Evolutionary conservation across 2,329 filamentous ascomycete genomes (phyloP).

Genomic region (Talaromyces atroroseus): DNA sequence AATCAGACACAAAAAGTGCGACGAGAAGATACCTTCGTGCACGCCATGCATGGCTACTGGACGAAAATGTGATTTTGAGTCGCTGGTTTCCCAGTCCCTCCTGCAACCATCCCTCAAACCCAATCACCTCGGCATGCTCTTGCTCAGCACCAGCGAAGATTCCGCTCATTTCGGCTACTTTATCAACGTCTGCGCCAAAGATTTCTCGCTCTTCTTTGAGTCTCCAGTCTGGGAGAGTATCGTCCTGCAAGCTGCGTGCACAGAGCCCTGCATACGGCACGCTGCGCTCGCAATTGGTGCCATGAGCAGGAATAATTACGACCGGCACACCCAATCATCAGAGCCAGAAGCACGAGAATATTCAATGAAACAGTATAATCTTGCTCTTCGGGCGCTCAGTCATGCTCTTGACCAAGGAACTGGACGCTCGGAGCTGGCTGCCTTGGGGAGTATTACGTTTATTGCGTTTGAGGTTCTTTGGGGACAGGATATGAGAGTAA

Average conservation of each 20-base stretch:
- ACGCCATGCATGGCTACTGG: conserved; percentile 4
- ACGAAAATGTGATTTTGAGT: conserved; percentile 5
- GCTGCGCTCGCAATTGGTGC: conserved; percentile 3
- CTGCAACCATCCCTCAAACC: not conserved
- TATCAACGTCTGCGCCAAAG: not conserved
- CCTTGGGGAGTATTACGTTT: conserved; percentile 6
- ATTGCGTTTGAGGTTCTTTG: conserved; percentile 9
- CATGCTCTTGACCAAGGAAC: not conserved
- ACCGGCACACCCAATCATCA: not conserved
- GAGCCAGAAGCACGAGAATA: not conserved
- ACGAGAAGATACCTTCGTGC: conserved; percentile 7
- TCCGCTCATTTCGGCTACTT: conserved; percentile 4
- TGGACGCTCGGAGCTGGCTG: not conserved
- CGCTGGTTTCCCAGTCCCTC: not conserved
- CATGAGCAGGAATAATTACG: conserved; percentile 3
- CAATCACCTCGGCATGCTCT: not conserved
- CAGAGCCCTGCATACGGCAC: not conserved
- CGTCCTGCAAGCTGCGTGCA: not conserved
- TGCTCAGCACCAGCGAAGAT: not conserved
- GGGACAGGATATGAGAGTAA: not conserved
- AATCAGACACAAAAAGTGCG: conserved; percentile 12
- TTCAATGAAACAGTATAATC: conserved; percentile 4
- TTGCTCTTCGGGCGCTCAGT: not conserved
- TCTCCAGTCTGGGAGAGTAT: conserved; percentile 3
- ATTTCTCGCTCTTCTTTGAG: conserved; percentile 5